Percentiles rank a stretch among this genome's conserved stretches.
Evolutionary conservation across 2,329 filamentous ascomycete species (phyloP).

Genomic region (Cercospora nicotianae): DNA sequence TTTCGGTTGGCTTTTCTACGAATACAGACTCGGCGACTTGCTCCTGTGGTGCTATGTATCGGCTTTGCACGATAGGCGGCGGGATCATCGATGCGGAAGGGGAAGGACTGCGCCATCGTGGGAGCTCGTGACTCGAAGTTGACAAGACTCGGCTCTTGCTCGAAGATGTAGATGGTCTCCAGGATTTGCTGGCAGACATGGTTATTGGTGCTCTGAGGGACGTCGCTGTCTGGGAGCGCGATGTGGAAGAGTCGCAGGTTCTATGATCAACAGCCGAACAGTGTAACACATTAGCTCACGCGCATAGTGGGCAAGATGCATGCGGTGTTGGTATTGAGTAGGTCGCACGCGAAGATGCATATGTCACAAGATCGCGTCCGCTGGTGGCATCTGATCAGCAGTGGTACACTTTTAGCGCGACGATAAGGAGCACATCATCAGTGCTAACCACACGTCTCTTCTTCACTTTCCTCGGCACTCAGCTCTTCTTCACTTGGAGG

Average conservation of each 20-base stretch:
- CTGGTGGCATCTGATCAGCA: not conserved
- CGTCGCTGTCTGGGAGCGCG: not conserved
- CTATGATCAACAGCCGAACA: not conserved
- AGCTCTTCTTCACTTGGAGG: not conserved
- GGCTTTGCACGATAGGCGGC: slow-evolving; percentile 39
- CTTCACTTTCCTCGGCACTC: slow-evolving; percentile 4
- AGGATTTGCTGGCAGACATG: slow-evolving; percentile 31
- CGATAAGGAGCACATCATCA: not conserved
- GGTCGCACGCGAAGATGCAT: not conserved
- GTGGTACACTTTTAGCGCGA: not conserved
- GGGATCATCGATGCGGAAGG: slow-evolving; percentile 39
- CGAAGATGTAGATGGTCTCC: slow-evolving; percentile 32
- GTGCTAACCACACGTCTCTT: not conserved
- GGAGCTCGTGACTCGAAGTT: slow-evolving; percentile 32
- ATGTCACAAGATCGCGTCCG: slow-evolving; percentile 6
- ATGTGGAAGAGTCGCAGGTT: not conserved
- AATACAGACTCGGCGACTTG: slow-evolving; percentile 40
- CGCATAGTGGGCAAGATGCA: not conserved
- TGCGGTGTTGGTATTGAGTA: not conserved
- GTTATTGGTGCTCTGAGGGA: not conserved
- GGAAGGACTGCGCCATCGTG: slow-evolving; percentile 38
- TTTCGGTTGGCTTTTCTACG: slow-evolving; percentile 46
- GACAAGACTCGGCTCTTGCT: slow-evolving; percentile 29
- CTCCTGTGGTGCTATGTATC: slow-evolving; percentile 23
- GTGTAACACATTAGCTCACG: not conserved